Base-by-base conservation (phyloP, 2,329 filamentous ascomycete genomes). In the Knoxdaviesia proteae region DNA sequence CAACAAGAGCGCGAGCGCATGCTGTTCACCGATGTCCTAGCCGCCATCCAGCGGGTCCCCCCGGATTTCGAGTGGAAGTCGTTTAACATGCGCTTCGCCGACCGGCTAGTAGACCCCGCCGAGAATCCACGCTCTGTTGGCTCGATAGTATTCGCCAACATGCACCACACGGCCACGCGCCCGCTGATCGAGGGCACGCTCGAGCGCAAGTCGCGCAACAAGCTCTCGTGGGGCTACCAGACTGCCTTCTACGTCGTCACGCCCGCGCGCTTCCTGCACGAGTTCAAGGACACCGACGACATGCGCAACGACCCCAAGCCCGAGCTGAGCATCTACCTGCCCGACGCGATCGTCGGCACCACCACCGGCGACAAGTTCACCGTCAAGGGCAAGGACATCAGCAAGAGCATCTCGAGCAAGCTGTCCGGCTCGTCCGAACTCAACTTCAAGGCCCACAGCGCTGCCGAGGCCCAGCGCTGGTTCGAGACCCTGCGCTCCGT, bases 311-410 rank as follows among this genome's bases (percentile, higher is more conserved):
- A 93, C 47, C 84, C 84, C 7, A 68, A 71, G 44, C 88, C 90
- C 0, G 88, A 98, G 57, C 66, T 90, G 36, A 90, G 82, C 9
- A 74, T 98, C 50, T 96, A 88, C 59, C 75, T 98, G 1, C 87
- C 90, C 7, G 90, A 98, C 52, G 92, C 88, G 51, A 61, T 78
- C 39, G 72, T 96, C 45, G 84, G 86, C 45, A 54, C 62, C 1
- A 71, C 72, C 8, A 76, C 68, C 49, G 86, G 81, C 43, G 72
- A 79, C 46, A 94, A 93, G 61, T 96, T 98, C 69, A 84, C 76
- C 54, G 69, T 98, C 58, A 94, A 94, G 65, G 90, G 90, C 58
- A 96, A 96, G 61, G 87, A 98, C 56, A 74, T 79, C 44, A 80
- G 78, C 53, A 81, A 82, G 56, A 81, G 80, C 48, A 62, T 94